Conservation (phyloP, 2,329 filamentous ascomycete species). For the Arachnopeziza araneosa region DNA sequence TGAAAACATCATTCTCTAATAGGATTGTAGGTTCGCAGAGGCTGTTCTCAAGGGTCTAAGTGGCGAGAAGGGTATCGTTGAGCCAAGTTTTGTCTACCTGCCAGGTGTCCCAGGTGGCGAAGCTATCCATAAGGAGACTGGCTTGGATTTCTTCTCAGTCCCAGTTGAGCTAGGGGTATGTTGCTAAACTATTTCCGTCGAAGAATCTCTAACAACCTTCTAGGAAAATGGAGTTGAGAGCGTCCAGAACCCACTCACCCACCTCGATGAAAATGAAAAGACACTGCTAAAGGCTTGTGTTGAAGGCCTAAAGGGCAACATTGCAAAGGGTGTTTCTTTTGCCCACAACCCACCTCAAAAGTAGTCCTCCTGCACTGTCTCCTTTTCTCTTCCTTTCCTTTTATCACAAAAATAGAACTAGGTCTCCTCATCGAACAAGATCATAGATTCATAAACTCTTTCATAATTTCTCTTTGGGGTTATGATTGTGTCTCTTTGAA, state of each 20-base stretch:
- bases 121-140: constrained; percentile 76
- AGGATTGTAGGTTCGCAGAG: constrained; percentile 70
- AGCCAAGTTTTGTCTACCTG: constrained; percentile 95
- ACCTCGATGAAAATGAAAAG: constrained; percentile 83
- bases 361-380: constrained; percentile 49
- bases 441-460: constrained; percentile 1
- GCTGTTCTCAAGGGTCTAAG: constrained; percentile 89
- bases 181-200: constrained; percentile 20
- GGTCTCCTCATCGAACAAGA: constrained; percentile 7
- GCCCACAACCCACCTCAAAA: constrained; percentile 82
- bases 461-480: constrained; percentile 5
- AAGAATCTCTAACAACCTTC: constrained; percentile 25
- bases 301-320: constrained; percentile 83
- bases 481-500: not conserved
- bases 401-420: constrained; percentile 12
- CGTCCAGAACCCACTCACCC: constrained; percentile 71
- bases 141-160: constrained; percentile 91
- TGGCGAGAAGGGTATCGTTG: constrained; percentile 87
- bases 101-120: constrained; percentile 84
- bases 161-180: constrained; percentile 92
- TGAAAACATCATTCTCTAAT: constrained; percentile 7
- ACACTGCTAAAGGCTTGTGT: constrained; percentile 71
- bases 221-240: constrained; percentile 82
- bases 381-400: constrained; percentile 8
- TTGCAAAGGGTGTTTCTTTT: constrained; percentile 89